A percentile compares a stretch with the other conserved stretches of the same genome.
phyloP scores from a whole-genome alignment of 2,329 filamentous ascomycete genomes.

The Pseudogymnoascus sp. region DNA sequence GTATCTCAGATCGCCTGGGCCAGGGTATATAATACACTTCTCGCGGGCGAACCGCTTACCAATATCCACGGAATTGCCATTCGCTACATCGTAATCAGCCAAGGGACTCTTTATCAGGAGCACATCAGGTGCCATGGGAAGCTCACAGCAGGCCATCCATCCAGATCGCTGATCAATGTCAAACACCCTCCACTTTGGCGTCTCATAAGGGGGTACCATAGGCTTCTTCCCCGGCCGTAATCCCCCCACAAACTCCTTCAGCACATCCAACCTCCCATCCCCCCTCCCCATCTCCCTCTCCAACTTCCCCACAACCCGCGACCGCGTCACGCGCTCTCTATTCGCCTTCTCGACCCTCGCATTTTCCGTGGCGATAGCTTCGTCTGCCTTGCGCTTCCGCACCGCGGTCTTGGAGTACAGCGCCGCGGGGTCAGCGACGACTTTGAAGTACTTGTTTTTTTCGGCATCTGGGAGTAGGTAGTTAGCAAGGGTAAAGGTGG shows the following conservation, averaged over 20 bases:
- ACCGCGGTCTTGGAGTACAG: constrained; percentile 52
- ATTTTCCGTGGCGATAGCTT: constrained; percentile 21
- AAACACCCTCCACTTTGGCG: background rate
- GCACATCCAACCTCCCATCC: constrained; percentile 15
- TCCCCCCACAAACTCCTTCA: constrained; percentile 27
- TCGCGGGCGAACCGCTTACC: too few relatives aligned
- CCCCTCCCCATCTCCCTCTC: constrained; percentile 7
- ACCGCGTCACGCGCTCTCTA: constrained; percentile 17
- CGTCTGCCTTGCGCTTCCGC: constrained; percentile 45
- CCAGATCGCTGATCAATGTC: background rate
- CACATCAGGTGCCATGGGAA: background rate
- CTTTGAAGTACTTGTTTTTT: constrained; percentile 60
- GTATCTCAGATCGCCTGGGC: background rate
- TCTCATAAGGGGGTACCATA: background rate
- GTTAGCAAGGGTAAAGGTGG: too few relatives aligned
- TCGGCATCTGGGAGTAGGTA: constrained; percentile 34
- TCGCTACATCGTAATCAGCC: background rate
- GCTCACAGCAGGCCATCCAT: background rate
- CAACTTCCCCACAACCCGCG: constrained; percentile 3
- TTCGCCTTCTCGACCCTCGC: constrained; percentile 8
- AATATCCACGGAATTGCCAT: background rate
- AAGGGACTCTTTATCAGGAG: background rate
- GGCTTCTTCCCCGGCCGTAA: constrained; percentile 34
- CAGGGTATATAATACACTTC: background rate
- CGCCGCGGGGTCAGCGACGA: constrained; percentile 45